phyloP scores from a whole-genome alignment of 345 rosid species.

The Fremontodendron californicum region DNA sequence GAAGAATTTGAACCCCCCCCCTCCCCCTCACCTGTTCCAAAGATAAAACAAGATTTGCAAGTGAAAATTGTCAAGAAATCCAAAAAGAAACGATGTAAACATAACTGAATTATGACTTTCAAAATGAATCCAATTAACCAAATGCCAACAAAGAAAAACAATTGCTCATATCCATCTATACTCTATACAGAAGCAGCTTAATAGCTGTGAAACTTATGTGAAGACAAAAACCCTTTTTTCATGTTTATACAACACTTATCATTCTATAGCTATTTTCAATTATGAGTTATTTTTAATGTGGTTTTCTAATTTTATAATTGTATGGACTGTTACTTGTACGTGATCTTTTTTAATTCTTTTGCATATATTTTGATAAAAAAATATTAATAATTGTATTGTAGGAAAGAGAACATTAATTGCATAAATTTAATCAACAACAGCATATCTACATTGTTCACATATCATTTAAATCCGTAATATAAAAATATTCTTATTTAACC shows the following conservation, averaged over 20 bases:
- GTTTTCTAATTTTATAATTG: slow-evolving; percentile 2
- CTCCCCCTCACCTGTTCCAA: neutral
- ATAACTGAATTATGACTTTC: neutral
- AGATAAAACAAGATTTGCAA: neutral
- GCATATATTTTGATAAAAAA: neutral
- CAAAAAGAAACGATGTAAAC: neutral
- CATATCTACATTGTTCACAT: neutral
- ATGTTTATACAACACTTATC: neutral
- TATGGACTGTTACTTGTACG: neutral
- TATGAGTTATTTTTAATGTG: neutral
- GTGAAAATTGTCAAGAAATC: neutral
- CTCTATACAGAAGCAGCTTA: neutral
- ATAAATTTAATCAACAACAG: neutral
- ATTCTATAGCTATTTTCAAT: neutral
- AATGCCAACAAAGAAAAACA: neutral
- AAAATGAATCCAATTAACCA: neutral
- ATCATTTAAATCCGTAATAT: neutral
- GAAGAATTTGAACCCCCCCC: neutral
- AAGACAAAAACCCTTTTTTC: neutral
- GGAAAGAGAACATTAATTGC: neutral
- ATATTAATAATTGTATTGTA: neutral
- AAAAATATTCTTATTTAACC: neutral
- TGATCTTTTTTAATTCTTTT: neutral
- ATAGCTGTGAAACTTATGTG: neutral
- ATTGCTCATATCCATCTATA: neutral